Base-by-base conservation (phyloP, 352 stramenopile species). In the Blastocystis sp. region DNA sequence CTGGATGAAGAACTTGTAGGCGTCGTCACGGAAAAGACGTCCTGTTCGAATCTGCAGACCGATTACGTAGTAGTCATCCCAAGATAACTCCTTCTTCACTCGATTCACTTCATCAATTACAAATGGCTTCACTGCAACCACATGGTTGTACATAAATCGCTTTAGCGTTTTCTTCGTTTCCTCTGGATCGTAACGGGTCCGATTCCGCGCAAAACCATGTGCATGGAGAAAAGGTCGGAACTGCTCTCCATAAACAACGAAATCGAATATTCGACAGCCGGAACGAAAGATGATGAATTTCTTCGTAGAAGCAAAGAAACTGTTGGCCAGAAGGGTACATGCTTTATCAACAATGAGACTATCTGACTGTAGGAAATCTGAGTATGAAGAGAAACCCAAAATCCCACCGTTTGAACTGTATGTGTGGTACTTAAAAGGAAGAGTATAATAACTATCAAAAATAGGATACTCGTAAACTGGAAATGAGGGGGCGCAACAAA, bases 1-100 rank as follows among this genome's bases (percentile, higher is more conserved):
- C 14, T 63, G 29, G 34, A 81, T 40, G 18, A 81, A 81, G 21
- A 81, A 48, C 24, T 64, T 64, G 24, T 34, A 21, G 2, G 34
- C 49, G 16, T 78, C 69, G 29, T 81, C 69, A 16, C 46, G 34
- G 8, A 0, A 14, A 18, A 81, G 36, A 29, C 56, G 42, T 16
- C 44, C 69, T 24, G 44, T 65, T 63, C 69, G 69, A 48, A 81
- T 64, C 69, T 81, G 69, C 0, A 81, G 2, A 21, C 69, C 69
- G 14, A 81, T 61, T 36, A 48, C 53, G 53, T 64, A 81, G 27
- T 81, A 81, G 7, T 81, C 42, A 4, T 65, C 48, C 69, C 69
- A 81, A 21, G 38, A 14, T 27, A 64, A 36, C 34, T 48, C 21
- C 14, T 18, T 61, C 69, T 81, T 61, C 48, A 44, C 27, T 1